Conservation (phyloP, 73 alveolate species). For the Diophrys sp. region DNA sequence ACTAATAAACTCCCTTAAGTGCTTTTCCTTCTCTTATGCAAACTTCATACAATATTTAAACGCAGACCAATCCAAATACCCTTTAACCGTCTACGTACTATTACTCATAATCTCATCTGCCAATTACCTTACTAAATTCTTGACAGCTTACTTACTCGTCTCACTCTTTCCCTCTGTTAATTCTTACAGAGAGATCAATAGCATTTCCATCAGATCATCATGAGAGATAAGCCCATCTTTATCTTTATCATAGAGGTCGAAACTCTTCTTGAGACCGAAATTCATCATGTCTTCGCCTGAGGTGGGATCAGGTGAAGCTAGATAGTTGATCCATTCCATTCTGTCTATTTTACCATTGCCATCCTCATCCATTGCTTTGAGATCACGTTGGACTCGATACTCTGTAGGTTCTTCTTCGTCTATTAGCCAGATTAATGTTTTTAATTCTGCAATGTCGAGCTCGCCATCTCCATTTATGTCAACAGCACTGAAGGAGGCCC, state of each 20-base stretch:
- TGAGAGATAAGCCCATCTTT: slow-evolving; percentile 29
- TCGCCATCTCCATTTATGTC: slow-evolving; percentile 65
- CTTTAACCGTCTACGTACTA: background rate
- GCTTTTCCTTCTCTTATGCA: slow-evolving; percentile 13
- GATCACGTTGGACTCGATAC: slow-evolving; percentile 49
- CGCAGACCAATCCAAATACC: slow-evolving; percentile 20
- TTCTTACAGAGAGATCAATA: background rate
- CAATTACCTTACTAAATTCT: background rate
- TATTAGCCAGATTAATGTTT: slow-evolving; percentile 58
- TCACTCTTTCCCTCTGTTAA: slow-evolving; percentile 6
- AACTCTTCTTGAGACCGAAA: slow-evolving; percentile 22
- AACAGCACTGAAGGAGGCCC: slow-evolving; percentile 63
- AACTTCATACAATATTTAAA: slow-evolving; percentile 13
- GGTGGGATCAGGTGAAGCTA: slow-evolving; percentile 61
- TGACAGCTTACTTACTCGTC: background rate
- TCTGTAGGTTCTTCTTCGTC: slow-evolving; percentile 63
- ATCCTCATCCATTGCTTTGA: slow-evolving; percentile 53
- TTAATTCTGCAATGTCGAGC: slow-evolving; percentile 45
- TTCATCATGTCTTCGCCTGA: background rate
- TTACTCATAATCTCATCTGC: slow-evolving; percentile 16
- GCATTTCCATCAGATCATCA: background rate
- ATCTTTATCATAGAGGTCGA: slow-evolving; percentile 45
- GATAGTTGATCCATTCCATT: slow-evolving; percentile 54
- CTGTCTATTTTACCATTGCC: slow-evolving; percentile 59
- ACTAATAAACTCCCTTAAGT: slow-evolving; percentile 7